Base-by-base conservation (phyloP, 257 asterid genomes). In the Coffea canephora region DNA sequence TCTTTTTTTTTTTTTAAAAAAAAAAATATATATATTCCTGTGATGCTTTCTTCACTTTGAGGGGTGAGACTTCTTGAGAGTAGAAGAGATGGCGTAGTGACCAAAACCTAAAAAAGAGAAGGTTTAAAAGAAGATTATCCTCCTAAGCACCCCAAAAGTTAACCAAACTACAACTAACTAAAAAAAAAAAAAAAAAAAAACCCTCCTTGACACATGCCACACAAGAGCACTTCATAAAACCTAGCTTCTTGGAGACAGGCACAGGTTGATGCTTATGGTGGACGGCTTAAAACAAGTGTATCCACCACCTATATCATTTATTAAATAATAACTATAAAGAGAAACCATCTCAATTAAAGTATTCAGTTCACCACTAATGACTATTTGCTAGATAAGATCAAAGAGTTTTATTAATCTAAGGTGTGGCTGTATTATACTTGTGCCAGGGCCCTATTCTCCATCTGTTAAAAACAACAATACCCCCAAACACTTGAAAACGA, bases 111-210 rank as follows among this genome's bases (percentile, higher is more conserved):
- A 74, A 83, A 83, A 77, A 19, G 6, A 50, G 54, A 59, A 46
- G 82, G 25, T 82, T 78, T n/a, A 77, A 79, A 88, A 89, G 74
- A 88, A 89, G 74, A 81, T 88, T 89, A 89, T 91, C 94, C 79
- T 78, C 34, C 27, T 27, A 64, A 23, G 46, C 71, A 23, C 43
- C 11, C 71, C 72, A 73, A 68, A 73, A 74, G 77, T 34, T 79
- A 15, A 73, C 71, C 54, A 66, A 50, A 55, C 67, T 34, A 31
- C 36, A 21, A 12, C 6, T 16, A 7, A 49, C 54, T 13, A 27
- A 10, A 66, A 31, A 75, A 79, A 10, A 66, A 27, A 10, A 66
- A 31, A 75, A 79, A 10, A 66, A 31, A 75, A 79, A 55, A 78
- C 65, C 15, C 16, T 79, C 65, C 16, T 48, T 36, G 67, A 46